Conservation (phyloP, 176 grass and related monocot genomes). For the Elaeis guineensis region DNA sequence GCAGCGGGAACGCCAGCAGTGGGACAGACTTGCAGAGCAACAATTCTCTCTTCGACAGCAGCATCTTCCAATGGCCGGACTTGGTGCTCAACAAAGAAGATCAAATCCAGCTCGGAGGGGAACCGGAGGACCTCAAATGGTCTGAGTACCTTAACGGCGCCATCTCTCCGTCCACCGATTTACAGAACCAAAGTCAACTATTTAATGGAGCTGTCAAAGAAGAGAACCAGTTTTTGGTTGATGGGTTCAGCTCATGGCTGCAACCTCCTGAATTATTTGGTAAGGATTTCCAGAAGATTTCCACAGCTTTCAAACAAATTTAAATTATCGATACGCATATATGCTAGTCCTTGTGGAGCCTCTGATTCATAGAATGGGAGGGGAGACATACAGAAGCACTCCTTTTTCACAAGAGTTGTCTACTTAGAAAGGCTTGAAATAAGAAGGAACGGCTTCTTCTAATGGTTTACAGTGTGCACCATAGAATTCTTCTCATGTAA, state of each 20-base stretch:
- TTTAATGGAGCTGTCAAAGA: not conserved
- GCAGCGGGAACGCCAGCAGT: not conserved
- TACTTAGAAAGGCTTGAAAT: not conserved
- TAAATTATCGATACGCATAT: not conserved
- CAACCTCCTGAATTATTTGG: not conserved
- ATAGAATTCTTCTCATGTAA: not conserved
- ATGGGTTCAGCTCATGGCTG: not conserved
- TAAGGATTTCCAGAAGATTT: not conserved
- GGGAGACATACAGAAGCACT: not conserved
- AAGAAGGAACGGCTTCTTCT: not conserved
- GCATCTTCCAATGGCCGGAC: conserved; percentile 10
- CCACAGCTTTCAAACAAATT: not conserved
- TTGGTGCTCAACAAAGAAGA: not conserved
- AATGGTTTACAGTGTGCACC: not conserved
- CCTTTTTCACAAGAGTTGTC: not conserved
- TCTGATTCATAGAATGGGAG: not conserved
- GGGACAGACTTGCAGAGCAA: conserved; percentile 5
- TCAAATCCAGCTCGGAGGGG: not conserved
- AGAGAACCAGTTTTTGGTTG: not conserved
- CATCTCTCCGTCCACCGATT: not conserved
- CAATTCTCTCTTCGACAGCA: not conserved
- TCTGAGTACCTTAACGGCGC: conserved; percentile 10
- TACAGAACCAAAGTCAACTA: not conserved
- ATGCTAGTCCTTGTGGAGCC: not conserved
- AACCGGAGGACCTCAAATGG: conserved; percentile 16